Base-by-base conservation (phyloP, 768 basidiomycete species). In the Sporobolomyces pararoseus region DNA sequence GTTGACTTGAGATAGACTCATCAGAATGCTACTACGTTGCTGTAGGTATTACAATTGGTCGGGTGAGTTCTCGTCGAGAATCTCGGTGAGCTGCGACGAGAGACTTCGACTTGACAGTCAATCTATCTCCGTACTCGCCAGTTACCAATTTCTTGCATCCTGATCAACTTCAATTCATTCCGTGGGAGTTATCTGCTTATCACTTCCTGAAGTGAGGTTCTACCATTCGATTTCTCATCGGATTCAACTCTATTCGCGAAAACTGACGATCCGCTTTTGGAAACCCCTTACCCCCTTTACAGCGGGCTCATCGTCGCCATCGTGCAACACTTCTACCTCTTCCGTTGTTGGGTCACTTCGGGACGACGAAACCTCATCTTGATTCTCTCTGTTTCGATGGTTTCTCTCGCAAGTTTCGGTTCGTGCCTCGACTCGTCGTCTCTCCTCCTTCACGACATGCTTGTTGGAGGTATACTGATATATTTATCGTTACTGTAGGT, bases 341-440 rank as follows among this genome's bases (percentile, higher is more conserved):
- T 44, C 16, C 6, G 29, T 2, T 44, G 39, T 27, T 59, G 58
- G 58, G 19, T 59, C 3, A 29, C 27, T 44, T 46, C 58, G 17
- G 58, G 58, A 6, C 25, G 58, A 25, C 3, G 42, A 9, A 59
- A 59, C 10, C 2, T 46, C 27, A 10, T 46, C 17, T 4, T 25
- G 10, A 27, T 14, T 23, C 7, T 59, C 42, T 6, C 29, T 29
- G 27, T 44, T 46, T 44, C 58, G 42, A 29, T 39, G 2, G 4
- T 46, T 4, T 44, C 39, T 3, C 16, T 59, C 42, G 58, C 58
- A 17, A 46, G 58, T 59, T 59, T 59, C 42, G 58, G 58, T 59
- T 3, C 4, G 42, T 58, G 10, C 39, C 39, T 17, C 9, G 17
- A 9, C 37, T 58, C 25, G 7, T 19, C 16, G 7, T 39, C 55